Base-by-base conservation (phyloP, 1,139 yeast species). In the Candida gigantensis region DNA sequence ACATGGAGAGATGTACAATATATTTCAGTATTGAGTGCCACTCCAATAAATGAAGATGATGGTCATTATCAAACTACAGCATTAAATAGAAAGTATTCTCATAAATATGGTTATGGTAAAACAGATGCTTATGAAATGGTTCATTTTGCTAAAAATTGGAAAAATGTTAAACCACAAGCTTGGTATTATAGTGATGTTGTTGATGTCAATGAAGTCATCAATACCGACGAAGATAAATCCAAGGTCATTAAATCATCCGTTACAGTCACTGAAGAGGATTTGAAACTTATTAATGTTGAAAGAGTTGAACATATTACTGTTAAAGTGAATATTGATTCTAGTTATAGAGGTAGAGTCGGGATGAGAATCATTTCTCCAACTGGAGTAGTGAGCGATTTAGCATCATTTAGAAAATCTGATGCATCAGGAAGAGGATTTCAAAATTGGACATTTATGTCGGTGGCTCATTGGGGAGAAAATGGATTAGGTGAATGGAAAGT, bases 1-100 rank as follows among this genome's bases (percentile, higher is more conserved):
- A 86, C 97, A 0, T 94, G 99, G 99, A 78, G 98, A 57, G 99
- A 94, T 56, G 71, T 90, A 41, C 99, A 94, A 62, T 86, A 89
- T 52, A 71, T 94, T 11, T 77, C 87, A 3, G 81, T 90, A 11
- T 64, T 82, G 36, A 74, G 88, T 30, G 83, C 96, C 1, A 75
- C 76, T n/a, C 83, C 84, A 24, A 66, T 87, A 12, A 77, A 81
- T 50, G 79, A 77, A 36, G 60, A 68, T 8, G 95, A 87, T 51
- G 84, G 84, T 0, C 68, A 74, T 30, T 86, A 89, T 78, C 94
- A 84, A 56, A 55, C 53, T 4, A 69, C 79, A 2, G 77, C 81
- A 1, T 65, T 81, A 51, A 83, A 79, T n/a, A 68, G 76, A 46
- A 68, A 70, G 49, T 94, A 84, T 58, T 86, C 95, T 18, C 96